Evolutionary conservation across 2,329 filamentous ascomycete genomes (phyloP).

Genomic region (Didymella exigua): DNA sequence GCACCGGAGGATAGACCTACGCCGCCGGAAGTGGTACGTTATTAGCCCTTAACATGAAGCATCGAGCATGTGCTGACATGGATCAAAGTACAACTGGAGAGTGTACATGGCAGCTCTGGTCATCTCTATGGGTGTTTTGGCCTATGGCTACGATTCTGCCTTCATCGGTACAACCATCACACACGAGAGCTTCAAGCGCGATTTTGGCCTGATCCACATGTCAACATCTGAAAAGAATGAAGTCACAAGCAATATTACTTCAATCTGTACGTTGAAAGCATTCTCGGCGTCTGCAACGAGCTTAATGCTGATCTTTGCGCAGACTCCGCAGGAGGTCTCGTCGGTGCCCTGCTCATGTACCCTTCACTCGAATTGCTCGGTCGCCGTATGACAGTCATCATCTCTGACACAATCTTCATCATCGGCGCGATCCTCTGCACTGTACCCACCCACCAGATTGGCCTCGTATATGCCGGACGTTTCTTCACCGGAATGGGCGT

Average conservation of each 20-base stretch:
- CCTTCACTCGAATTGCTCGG: conserved; percentile 54
- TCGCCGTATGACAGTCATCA: conserved; percentile 58
- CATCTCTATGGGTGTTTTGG: conserved; percentile 63
- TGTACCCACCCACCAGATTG: conserved; percentile 30
- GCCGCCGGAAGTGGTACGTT: conserved; percentile 57
- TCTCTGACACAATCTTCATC: conserved; percentile 54
- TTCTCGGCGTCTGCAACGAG: too few species aligned
- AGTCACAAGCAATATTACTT: conserved; percentile 57
- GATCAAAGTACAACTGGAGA: conserved; percentile 60
- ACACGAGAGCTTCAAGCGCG: conserved; percentile 69
- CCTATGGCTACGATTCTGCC: conserved; percentile 70
- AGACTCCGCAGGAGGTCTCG: conserved; percentile 58
- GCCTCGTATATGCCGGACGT: conserved; percentile 51
- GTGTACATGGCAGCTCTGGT: conserved; percentile 62
- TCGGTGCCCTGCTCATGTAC: conserved; percentile 58
- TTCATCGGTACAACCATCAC: conserved; percentile 79
- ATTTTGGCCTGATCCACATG: conserved; percentile 68
- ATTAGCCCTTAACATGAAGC: not conserved
- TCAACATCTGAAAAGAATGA: conserved; percentile 47
- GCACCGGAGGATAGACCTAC: conserved; percentile 62
- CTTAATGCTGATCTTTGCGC: not conserved
- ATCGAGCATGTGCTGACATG: conserved; percentile 34
- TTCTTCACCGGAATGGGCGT: conserved; percentile 48
- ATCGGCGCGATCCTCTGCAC: conserved; percentile 50
- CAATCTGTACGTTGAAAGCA: conserved; percentile 35